Conservation (phyloP, 345 rosid genomes). For the Sonneratia alba region DNA sequence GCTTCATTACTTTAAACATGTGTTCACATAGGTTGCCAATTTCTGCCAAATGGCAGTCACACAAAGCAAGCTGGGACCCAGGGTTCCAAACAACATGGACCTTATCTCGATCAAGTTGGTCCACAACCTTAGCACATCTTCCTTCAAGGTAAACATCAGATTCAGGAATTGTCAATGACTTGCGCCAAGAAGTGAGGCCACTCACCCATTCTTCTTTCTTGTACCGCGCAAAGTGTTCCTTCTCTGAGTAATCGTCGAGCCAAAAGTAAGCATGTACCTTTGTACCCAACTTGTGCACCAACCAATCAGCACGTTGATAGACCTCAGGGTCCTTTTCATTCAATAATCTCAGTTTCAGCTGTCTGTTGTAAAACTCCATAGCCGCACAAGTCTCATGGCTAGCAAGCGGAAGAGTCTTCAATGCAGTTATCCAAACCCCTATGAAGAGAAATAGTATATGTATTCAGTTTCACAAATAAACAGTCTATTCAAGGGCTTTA, state of each 20-base stretch:
- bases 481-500: not conserved
- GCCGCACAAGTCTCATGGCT: slow-evolving; percentile 81
- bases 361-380: slow-evolving; percentile 86
- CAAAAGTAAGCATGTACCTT: slow-evolving; percentile 90
- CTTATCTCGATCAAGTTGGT: slow-evolving; percentile 40
- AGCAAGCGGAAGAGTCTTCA: slow-evolving; percentile 65
- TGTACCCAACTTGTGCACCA: slow-evolving; percentile 84
- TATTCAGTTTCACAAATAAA: not conserved
- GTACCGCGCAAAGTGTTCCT: slow-evolving; percentile 66
- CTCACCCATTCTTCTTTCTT: slow-evolving; percentile 85
- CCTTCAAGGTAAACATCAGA: slow-evolving; percentile 50
- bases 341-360: slow-evolving; percentile 64
- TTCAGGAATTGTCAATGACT: slow-evolving; percentile 63
- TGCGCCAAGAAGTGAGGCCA: slow-evolving; percentile 78
- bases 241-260: slow-evolving; percentile 87
- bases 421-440: slow-evolving; percentile 61
- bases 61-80: slow-evolving; percentile 66
- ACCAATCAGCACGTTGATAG: slow-evolving; percentile 85
- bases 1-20: slow-evolving; percentile 47
- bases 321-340: slow-evolving; percentile 55
- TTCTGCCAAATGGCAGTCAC: slow-evolving; percentile 76
- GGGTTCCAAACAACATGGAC: slow-evolving; percentile 66
- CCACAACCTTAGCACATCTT: slow-evolving; percentile 45
- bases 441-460: slow-evolving; percentile 4
- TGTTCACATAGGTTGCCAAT: slow-evolving; percentile 84